Base-by-base conservation (phyloP, 345 rosid species). In the Trapa incisa region DNA sequence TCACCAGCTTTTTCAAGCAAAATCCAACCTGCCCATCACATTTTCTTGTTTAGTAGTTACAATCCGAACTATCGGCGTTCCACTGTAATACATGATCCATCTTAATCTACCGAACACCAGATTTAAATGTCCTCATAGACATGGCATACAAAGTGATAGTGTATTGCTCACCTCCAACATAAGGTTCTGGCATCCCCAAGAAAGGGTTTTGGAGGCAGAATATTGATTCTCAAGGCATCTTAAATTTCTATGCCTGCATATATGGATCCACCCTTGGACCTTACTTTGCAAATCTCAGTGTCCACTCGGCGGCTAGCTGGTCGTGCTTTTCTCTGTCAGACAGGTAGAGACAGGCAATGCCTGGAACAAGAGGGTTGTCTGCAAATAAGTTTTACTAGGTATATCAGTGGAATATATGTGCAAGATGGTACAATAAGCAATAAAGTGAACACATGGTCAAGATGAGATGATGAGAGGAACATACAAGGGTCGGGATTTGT, bases 301-400 rank as follows among this genome's bases (percentile, higher is more conserved):
- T 93, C 98, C 97, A 93, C 76, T 93, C 88, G 36, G 84, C 76
- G 56, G 98, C 97, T 45, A 90, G 70, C 77, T 81, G 82, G 52
- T 90, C 89, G 41, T 93, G 94, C 65, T 88, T 93, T 50, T 87
- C 88, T 73, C 79, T 81, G 66, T 93, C 96, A 17, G 84, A 71
- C 68, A 86, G 77, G 81, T 85, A 90, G 78, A 87, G 80, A 73
- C 73, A 85, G 35, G 96, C 94, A 73, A 88, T 80, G 65, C 78
- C 82, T 22, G 90, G 90, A 47, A 78, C 74, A 66, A 69, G 77
- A 52, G 93, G 81, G 76, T 83, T 78, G 80, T 83, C 98, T 93
- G 88, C 71, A 61, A 72, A 16, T 39, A 53, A 3, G 47, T 16
- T 14, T 14, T 14, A 6, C 12, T 3, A 16, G 32, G 36, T 47